Evolutionary conservation across 192 early-diverging fungal species (phyloP).

Genomic region (Podila minutissima): DNA sequence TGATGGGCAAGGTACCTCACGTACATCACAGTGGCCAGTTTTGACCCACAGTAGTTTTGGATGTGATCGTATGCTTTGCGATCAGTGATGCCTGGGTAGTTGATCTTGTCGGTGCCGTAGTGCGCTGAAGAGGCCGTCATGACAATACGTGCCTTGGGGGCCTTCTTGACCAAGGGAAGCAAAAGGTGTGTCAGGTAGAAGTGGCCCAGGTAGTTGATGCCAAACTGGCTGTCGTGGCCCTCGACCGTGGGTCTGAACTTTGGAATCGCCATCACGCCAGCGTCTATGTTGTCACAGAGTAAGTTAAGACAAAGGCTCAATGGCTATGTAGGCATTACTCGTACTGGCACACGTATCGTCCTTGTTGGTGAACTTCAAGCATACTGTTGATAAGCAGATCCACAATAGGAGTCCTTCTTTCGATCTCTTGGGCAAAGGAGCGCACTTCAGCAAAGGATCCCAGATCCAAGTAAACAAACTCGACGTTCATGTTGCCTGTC

Average conservation of each 20-base stretch:
- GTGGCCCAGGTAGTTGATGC: constrained; percentile 42
- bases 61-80: constrained; percentile 30
- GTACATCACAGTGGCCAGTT: constrained; percentile 43
- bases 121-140: constrained; percentile 45
- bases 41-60: constrained; percentile 46
- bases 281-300: constrained; percentile 6
- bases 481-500: constrained; percentile 35
- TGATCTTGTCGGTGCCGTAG: constrained; percentile 42
- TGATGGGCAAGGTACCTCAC: constrained; percentile 6
- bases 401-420: constrained; percentile 1
- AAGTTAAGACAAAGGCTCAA: not conserved
- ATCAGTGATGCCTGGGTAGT: constrained; percentile 36
- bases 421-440: constrained; percentile 14
- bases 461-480: constrained; percentile 41
- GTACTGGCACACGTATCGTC: no score
- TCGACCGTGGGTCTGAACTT: constrained; percentile 36
- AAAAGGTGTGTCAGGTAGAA: constrained; percentile 28
- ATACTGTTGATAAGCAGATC: constrained; percentile 46
- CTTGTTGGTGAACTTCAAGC: not conserved
- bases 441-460: constrained; percentile 36
- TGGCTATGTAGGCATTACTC: no score
- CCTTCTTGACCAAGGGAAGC: constrained; percentile 21
- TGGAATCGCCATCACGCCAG: constrained; percentile 45
- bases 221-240: constrained; percentile 48
- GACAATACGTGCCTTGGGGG: constrained; percentile 43